Evolutionary conservation across 352 stramenopile genomes (phyloP), one percentile per base, ranked within the genome.

Genomic region (Phytophthora macrochlamydospora): DNA sequence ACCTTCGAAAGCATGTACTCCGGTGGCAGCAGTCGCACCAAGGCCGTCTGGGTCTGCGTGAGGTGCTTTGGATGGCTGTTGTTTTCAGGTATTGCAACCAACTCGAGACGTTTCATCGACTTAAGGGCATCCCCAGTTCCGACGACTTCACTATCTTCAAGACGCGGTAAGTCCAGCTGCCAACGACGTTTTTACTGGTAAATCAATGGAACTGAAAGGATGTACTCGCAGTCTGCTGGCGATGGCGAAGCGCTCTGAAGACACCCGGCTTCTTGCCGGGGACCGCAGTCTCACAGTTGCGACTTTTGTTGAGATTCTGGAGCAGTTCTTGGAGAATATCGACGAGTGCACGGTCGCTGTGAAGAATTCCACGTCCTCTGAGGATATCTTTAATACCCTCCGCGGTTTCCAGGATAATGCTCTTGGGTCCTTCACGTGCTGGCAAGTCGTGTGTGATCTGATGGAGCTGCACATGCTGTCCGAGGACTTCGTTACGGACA

Each of bases 361-460:
- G 24, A 91, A 88, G 64, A 65, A 70, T 14, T 82, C 75, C 57
- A 62, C 58, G 46, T 83, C 65, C 14, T 76, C 79, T 7, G 75
- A 85, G 14, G 63, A 75, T 14, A 79, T 90, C 12, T 94, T 94
- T 59, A 71, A 88, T 24, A 73, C 73, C 40, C 78, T 94, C 7
- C 78, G 76, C 44, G 79, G 85, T 48, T 92, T 92, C 59, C 65
- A 83, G 52, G 57, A 81, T 59, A 92, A 94, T 42, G 81, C 71
- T 6, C 76, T 94, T 38, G 86, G 86, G n/a, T 92, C 86, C 11
- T 94, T 93, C 74, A 94, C 86, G n/a, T 91, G 86, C 62, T 94
- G 86, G 86, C 86, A 94, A 65, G 71, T 94, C 18, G 81, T 90
- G 56, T 90, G 81, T 24, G 86, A 94, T 60, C 57, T 94, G 38